Evolutionary conservation across 805 yeast genomes (phyloP), one percentile per base, ranked within the genome.

Genomic region (Pichia phayaonensis): DNA sequence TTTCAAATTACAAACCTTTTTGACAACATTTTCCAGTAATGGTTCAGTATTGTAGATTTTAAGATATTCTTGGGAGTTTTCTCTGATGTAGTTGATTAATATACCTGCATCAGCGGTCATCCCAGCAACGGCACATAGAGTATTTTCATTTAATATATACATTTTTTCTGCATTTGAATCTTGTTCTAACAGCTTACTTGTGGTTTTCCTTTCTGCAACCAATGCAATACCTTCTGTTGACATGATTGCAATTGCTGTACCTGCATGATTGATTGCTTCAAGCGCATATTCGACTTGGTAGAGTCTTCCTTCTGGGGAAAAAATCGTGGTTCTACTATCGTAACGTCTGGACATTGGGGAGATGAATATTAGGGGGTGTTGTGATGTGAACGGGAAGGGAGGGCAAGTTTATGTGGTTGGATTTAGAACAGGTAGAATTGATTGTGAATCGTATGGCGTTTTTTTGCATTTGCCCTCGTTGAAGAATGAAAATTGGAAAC

Each of bases 281-380:
- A 90, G 80, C 4, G 98, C 99, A 62, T 94, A 94, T 70, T 94
- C 99, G 21, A 80, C 90, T 72, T 94, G 99, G 71, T 94, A 94
- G 51, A 94, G 77, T 70, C 99, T 81, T 40, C 99, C 99, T 68
- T 94, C 99, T 11, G 99, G 99, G 40, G 98, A 92, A 72, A 94
- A 94, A 63, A 94, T 95, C 5, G 99, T 94, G 47, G 99, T 94
- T 78, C 99, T 82, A 55, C 96, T 86, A 72, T 94, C 99, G 89
- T 94, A 94, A 80, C 99, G 84, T 85, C 98, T 86, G 60, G 97
- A 88, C 84, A 79, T 79, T 22, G n/a, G n/a, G n/a, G n/a, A n/a
- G n/a, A n/a, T n/a, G n/a, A n/a, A n/a, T n/a, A n/a, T n/a, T n/a
- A n/a, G n/a, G n/a, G n/a, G n/a, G n/a, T n/a, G n/a, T n/a, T n/a